phyloP scores from a whole-genome alignment of 768 basidiomycete species.

The Termitomyces sp. region DNA sequence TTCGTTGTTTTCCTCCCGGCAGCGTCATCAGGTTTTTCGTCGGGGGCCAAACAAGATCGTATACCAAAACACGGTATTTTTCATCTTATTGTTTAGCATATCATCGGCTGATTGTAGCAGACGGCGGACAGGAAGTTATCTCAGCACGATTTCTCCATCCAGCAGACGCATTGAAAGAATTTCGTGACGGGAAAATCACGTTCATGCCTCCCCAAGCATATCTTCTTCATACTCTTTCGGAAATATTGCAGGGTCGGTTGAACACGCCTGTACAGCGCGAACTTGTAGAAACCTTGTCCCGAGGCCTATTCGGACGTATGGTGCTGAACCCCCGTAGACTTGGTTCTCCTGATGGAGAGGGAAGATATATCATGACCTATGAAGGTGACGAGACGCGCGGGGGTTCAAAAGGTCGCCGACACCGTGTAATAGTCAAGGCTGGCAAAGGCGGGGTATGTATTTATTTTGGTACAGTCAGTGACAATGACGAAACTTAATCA shows the following conservation, averaged over 20 bases:
- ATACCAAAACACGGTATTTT: slow-evolving; percentile 50
- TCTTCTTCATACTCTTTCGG: slow-evolving; percentile 54
- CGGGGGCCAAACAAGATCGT: slow-evolving; percentile 48
- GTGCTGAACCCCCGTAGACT: slow-evolving; percentile 47
- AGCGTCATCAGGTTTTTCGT: slow-evolving; percentile 40
- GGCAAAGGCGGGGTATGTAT: slow-evolving; percentile 45
- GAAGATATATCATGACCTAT: slow-evolving; percentile 47
- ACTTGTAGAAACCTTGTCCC: slow-evolving; percentile 40
- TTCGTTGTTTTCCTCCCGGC: slow-evolving; percentile 56
- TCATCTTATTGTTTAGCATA: background rate
- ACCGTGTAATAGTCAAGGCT: slow-evolving; percentile 48
- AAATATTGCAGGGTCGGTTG: slow-evolving; percentile 36
- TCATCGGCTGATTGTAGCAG: slow-evolving; percentile 18
- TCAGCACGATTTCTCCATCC: slow-evolving; percentile 64
- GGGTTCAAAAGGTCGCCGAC: slow-evolving; percentile 50
- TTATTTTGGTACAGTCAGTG: background rate
- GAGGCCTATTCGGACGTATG: slow-evolving; percentile 55
- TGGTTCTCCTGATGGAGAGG: slow-evolving; percentile 33
- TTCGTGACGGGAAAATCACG: slow-evolving; percentile 40
- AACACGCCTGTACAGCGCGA: slow-evolving; percentile 41
- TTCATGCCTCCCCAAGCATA: slow-evolving; percentile 78
- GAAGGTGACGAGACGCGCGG: slow-evolving; percentile 69
- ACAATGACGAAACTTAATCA: background rate
- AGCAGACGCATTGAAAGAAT: slow-evolving; percentile 43
- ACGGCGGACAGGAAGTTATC: slow-evolving; percentile 66